A percentile compares a stretch with the other conserved stretches of the same genome.
Evolutionary conservation across 768 basidiomycete genomes (phyloP).

Genomic region (Amanita rubescens): DNA sequence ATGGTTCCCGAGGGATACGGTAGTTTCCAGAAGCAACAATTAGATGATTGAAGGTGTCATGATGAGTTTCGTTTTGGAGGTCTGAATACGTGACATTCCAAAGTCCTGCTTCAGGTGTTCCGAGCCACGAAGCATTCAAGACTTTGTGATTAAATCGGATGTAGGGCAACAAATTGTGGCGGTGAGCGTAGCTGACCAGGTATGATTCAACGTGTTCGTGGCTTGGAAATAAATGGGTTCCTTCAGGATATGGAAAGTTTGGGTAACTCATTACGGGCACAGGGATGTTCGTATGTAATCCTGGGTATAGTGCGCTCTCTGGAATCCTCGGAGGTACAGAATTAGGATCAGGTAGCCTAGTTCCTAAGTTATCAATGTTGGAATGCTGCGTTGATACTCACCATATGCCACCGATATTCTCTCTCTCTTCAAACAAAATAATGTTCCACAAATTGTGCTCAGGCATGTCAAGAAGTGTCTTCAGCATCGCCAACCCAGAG

Average conservation of each 20-base stretch:
- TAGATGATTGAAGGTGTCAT: conserved; percentile 40
- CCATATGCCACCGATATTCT: conserved; percentile 54
- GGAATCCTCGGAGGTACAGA: conserved; percentile 34
- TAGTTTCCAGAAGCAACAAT: conserved; percentile 50
- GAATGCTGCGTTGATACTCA: conserved; percentile 13
- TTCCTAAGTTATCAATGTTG: not conserved
- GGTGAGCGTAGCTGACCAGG: conserved; percentile 31
- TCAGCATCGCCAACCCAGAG: conserved; percentile 46
- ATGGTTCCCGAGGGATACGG: conserved; percentile 39
- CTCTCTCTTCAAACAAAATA: conserved; percentile 45
- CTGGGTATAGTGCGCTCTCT: conserved; percentile 48
- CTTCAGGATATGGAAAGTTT: conserved; percentile 41
- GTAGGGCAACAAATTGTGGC: conserved; percentile 12
- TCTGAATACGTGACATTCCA: conserved; percentile 2
- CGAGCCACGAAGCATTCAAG: not conserved
- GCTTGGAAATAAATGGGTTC: conserved; percentile 42
- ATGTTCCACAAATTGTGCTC: conserved; percentile 36
- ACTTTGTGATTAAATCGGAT: conserved; percentile 35
- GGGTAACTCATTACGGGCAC: conserved; percentile 53
- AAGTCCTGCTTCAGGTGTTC: not conserved
- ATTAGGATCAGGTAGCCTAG: conserved; percentile 27
- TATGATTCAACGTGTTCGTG: conserved; percentile 41
- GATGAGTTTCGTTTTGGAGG: conserved; percentile 8
- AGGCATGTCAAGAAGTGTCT: conserved; percentile 42
- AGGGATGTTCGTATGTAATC: conserved; percentile 47